phyloP scores from a whole-genome alignment of 2,329 filamentous ascomycete species.

The Diaporthe sp. region DNA sequence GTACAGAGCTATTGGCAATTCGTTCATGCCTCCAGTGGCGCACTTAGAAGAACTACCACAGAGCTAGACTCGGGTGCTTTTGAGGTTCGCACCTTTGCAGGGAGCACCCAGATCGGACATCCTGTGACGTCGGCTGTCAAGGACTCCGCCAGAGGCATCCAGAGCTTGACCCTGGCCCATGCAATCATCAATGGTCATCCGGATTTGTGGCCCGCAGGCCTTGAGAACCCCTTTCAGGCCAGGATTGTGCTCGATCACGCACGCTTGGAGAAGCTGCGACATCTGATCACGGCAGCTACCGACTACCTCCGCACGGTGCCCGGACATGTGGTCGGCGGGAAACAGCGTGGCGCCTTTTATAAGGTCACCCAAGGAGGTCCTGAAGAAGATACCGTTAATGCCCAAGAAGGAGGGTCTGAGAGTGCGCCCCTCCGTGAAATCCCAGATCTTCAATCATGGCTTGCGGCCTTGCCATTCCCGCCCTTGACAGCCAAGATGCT shows the following conservation, averaged over 20 bases:
- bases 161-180: slow-evolving; percentile 6
- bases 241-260: slow-evolving; percentile 17
- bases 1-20: slow-evolving; percentile 25
- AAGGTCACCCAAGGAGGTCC: neutral
- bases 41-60: neutral
- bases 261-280: neutral
- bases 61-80: neutral
- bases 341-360: neutral
- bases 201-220: neutral
- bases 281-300: neutral
- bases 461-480: slow-evolving; percentile 30
- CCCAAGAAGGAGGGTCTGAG: neutral
- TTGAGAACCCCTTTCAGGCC: slow-evolving; percentile 27
- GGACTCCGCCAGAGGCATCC: neutral
- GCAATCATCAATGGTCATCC: slow-evolving; percentile 15
- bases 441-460: slow-evolving; percentile 5
- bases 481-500: slow-evolving; percentile 25
- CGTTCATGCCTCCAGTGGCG: neutral
- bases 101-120: neutral
- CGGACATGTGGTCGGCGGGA: neutral
- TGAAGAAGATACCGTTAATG: neutral
- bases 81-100: neutral
- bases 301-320: slow-evolving; percentile 5
- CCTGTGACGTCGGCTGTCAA: neutral
- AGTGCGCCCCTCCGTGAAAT: neutral